phyloP scores from a whole-genome alignment of 2,329 filamentous ascomycete species.

The Daldinia eschscholtzii region DNA sequence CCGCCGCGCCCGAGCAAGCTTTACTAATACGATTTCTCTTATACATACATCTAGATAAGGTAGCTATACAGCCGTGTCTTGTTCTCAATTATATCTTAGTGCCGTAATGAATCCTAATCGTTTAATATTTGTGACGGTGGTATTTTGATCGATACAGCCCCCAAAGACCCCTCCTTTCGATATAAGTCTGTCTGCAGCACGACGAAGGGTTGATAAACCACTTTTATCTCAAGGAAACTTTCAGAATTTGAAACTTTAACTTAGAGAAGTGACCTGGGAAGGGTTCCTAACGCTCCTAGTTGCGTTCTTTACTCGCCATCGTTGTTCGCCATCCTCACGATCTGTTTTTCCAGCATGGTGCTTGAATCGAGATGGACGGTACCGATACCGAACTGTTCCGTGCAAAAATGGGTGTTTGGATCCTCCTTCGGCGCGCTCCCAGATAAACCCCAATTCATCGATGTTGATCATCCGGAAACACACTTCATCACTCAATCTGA shows the following conservation, averaged over 20 bases:
- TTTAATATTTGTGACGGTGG: neutral
- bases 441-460: conserved; percentile 66
- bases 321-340: neutral
- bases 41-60: neutral
- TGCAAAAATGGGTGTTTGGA: conserved; percentile 69
- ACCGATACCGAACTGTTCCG: conserved; percentile 61
- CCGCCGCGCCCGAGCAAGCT: conserved; percentile 6
- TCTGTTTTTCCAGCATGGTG: conserved; percentile 55
- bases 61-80: neutral
- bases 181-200: neutral
- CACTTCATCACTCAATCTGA: conserved; percentile 73
- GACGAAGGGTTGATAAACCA: neutral
- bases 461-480: conserved; percentile 74
- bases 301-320: neutral
- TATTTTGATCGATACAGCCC: neutral
- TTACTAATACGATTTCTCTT: conserved; percentile 1
- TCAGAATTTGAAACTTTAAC: neutral
- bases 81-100: neutral
- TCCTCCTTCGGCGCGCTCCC: conserved; percentile 59
- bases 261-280: neutral
- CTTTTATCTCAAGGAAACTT: neutral
- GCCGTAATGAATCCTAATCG: neutral
- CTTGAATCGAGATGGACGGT: conserved; percentile 62
- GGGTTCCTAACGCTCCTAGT: conserved; percentile 1
- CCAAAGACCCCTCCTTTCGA: neutral